Percentiles rank a stretch among this genome's conserved stretches.
phyloP scores from a whole-genome alignment of 306 rosid species.

The Glycine tomentella region DNA sequence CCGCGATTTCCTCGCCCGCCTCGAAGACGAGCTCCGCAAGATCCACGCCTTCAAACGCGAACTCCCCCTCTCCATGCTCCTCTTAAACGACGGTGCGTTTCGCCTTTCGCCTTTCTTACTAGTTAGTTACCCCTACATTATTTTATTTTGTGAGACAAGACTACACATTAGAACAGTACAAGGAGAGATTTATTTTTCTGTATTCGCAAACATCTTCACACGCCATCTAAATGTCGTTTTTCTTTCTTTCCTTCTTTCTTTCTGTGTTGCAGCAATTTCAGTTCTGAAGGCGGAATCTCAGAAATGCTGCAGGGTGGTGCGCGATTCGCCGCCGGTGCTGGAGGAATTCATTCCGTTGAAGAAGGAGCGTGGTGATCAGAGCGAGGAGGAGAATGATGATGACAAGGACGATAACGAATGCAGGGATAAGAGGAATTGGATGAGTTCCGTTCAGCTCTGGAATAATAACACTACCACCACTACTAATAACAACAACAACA shows the following conservation, averaged over 20 bases:
- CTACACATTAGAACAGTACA: no score
- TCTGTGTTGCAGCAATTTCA: conserved; percentile 60
- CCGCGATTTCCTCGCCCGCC: conserved; percentile 56
- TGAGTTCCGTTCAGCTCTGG: conserved; percentile 99
- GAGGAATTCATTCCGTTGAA: conserved; percentile 85
- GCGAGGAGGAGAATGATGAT: conserved; percentile 39
- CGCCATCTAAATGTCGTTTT: no score
- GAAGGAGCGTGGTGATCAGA: conserved; percentile 60
- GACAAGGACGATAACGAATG: conserved; percentile 48
- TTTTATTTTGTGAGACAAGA: no score
- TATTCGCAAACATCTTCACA: no score
- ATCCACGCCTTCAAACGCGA: conserved; percentile 94
- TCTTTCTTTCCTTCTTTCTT: no score
- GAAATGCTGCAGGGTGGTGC: conserved; percentile 49
- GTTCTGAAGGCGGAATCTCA: conserved; percentile 63
- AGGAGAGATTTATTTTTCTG: no score
- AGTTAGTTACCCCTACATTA: no score
- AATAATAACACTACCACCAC: conserved; percentile 43
- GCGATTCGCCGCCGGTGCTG: conserved; percentile 64
- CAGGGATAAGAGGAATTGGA: conserved; percentile 91
- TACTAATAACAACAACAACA: conserved; percentile 30
- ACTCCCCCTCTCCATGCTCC: conserved; percentile 91
- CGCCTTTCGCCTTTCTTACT: no score
- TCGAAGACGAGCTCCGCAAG: conserved; percentile 84
- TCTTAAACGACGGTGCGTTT: conserved; percentile 80